A percentile compares a stretch with the other conserved stretches of the same genome.
These are phyloP conservation scores for Leucosporidium scottii DNA, from an alignment of 768 basidiomycete species.

Conservation along the genomic window DNA sequence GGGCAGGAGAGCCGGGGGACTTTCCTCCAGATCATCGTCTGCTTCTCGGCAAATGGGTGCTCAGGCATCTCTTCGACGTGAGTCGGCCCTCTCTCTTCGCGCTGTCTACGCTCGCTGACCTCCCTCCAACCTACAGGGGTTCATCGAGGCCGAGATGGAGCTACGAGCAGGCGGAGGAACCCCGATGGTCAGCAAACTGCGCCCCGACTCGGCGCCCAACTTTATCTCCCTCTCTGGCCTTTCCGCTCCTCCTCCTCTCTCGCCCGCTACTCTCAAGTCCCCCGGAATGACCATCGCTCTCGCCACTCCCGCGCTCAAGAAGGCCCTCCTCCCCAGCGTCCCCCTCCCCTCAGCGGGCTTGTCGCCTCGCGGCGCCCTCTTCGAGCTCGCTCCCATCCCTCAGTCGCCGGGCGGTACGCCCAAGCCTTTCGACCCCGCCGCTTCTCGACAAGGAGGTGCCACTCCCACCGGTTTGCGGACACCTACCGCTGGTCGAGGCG, in stretches of 20 bases:
- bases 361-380: constrained; percentile 9
- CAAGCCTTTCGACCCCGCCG: background rate
- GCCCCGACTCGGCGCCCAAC: background rate
- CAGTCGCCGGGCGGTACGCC: constrained; percentile 9
- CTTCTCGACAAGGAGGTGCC: background rate
- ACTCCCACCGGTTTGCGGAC: constrained; percentile 16
- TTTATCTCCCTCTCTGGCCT: constrained; percentile 24
- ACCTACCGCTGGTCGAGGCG: constrained; percentile 22
- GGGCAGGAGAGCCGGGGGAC: constrained; percentile 40
- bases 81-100: background rate
- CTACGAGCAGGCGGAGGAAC: background rate
- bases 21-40: constrained; percentile 73
- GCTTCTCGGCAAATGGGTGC: constrained; percentile 47
- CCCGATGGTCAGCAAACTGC: background rate
- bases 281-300: constrained; percentile 48
- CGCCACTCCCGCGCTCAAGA: constrained; percentile 56
- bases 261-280: constrained; percentile 16
- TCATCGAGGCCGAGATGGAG: constrained; percentile 33
- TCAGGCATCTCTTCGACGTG: constrained; percentile 35
- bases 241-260: constrained; percentile 2
- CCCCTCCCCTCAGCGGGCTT: background rate
- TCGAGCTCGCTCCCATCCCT: constrained; percentile 23
- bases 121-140: constrained; percentile 15
- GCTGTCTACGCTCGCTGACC: background rate
- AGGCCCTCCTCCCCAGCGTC: constrained; percentile 21